A percentile compares a stretch with the other conserved stretches of the same genome.
Evolutionary conservation across 139 green algal genomes (phyloP).

Genomic region (Chlamydomonas sp.): DNA sequence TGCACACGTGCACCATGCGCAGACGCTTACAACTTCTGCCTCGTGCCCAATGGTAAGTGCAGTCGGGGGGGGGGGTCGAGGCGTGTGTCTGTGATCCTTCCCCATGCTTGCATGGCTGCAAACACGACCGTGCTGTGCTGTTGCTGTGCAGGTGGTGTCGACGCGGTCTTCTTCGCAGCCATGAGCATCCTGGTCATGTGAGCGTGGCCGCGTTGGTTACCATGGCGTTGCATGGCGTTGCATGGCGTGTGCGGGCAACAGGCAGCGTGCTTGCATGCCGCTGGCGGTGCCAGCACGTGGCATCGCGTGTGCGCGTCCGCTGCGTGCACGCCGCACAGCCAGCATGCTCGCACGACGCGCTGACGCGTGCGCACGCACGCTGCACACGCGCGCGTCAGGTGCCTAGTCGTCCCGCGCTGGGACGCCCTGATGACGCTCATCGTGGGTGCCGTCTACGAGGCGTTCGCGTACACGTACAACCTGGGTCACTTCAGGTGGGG

Average conservation of each 20-base stretch:
- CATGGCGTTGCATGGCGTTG: background rate
- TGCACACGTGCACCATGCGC: background rate
- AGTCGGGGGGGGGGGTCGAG: background rate
- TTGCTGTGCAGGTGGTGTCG: constrained; percentile 17
- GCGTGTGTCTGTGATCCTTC: background rate
- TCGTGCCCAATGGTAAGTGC: constrained; percentile 5
- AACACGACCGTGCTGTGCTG: background rate
- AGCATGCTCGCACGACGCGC: background rate
- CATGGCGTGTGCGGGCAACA: no score
- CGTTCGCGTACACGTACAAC: constrained; percentile 27
- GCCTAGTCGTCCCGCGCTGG: constrained; percentile 22
- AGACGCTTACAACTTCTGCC: constrained; percentile 8
- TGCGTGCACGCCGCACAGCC: background rate
- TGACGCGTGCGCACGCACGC: background rate
- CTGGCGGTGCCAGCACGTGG: background rate
- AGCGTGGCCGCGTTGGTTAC: background rate
- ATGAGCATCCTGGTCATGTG: constrained; percentile 23
- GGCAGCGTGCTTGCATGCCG: background rate
- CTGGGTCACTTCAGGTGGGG: constrained; percentile 23
- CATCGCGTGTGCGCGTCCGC: background rate
- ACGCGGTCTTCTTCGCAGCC: constrained; percentile 29
- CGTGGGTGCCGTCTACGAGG: constrained; percentile 21
- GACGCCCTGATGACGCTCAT: constrained; percentile 27
- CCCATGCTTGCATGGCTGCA: background rate
- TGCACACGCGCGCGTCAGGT: constrained; percentile 1